Evolutionary conservation across 306 rosid genomes (phyloP).

Genomic region (Arachis stenosperma): DNA sequence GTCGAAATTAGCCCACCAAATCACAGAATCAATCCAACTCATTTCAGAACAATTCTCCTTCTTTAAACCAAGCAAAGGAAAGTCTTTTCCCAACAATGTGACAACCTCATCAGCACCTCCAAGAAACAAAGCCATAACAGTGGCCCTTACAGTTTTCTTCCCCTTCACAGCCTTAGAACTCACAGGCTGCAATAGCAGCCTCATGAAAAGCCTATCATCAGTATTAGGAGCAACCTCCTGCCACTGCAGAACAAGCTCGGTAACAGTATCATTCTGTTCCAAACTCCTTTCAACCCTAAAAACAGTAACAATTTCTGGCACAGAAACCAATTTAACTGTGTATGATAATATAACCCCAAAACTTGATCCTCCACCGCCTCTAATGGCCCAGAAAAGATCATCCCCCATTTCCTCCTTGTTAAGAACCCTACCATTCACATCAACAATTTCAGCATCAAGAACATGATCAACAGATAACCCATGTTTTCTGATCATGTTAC

Average conservation of each 20-base stretch:
- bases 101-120: conserved; percentile 55
- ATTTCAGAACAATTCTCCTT: conserved; percentile 54
- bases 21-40: conserved; percentile 58
- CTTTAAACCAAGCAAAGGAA: conserved; percentile 56
- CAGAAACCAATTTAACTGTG: conserved; percentile 55
- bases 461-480: conserved; percentile 72
- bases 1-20: conserved; percentile 44
- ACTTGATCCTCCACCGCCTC: conserved; percentile 82
- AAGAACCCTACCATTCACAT: conserved; percentile 62
- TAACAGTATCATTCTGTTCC: conserved; percentile 54
- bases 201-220: conserved; percentile 61
- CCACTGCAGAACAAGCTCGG: conserved; percentile 70
- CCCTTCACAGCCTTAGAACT: conserved; percentile 49
- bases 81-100: conserved; percentile 47
- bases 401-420: conserved; percentile 69
- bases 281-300: conserved; percentile 45
- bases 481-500: conserved; percentile 64
- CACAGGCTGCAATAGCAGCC: conserved; percentile 60
- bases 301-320: conserved; percentile 63
- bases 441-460: conserved; percentile 68
- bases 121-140: conserved; percentile 52
- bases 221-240: conserved; percentile 58
- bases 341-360: conserved; percentile 74
- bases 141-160: conserved; percentile 44
- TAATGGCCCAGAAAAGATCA: conserved; percentile 83